Conservation (phyloP, 495 filamentous ascomycete genomes). For the Trichoderma gamsii region DNA sequence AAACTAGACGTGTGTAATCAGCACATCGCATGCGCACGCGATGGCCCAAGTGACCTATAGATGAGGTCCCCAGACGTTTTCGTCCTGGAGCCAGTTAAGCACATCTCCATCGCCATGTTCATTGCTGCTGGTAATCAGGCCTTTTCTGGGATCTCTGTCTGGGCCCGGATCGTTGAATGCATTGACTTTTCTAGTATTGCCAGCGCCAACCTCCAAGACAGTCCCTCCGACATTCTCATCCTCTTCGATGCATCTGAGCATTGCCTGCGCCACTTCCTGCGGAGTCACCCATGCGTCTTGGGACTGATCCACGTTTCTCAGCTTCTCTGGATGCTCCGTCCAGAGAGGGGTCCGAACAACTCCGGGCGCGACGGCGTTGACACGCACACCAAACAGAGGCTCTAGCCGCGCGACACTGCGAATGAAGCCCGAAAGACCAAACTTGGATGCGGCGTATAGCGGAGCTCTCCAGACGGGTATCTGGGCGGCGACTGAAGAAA, state of each 20-base stretch:
- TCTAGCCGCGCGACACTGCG: constrained; percentile 49
- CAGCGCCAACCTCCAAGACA: constrained; percentile 55
- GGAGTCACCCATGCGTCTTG: constrained; percentile 14
- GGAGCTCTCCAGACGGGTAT: constrained; percentile 39
- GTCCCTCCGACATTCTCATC: constrained; percentile 31
- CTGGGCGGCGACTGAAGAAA: constrained; percentile 51
- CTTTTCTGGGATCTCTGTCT: neutral
- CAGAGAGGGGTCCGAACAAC: constrained; percentile 59
- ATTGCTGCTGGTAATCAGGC: neutral
- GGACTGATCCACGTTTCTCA: constrained; percentile 38
- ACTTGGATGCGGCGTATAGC: constrained; percentile 57
- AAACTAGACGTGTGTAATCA: neutral
- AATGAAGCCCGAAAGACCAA: constrained; percentile 54
- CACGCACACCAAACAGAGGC: constrained; percentile 46
- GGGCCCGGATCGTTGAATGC: neutral
- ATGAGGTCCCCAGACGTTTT: constrained; percentile 2
- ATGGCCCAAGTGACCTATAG: neutral
- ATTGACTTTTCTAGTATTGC: constrained; percentile 32
- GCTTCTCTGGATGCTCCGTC: constrained; percentile 61
- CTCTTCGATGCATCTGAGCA: constrained; percentile 19
- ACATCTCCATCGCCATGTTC: neutral
- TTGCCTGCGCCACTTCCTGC: constrained; percentile 19
- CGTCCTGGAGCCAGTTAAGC: neutral
- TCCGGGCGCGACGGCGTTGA: constrained; percentile 60
- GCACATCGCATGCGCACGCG: neutral